These are phyloP conservation scores for Fraxinus pennsylvanica DNA, from an alignment of 257 asterid genomes.

Conservation along the genomic window DNA sequence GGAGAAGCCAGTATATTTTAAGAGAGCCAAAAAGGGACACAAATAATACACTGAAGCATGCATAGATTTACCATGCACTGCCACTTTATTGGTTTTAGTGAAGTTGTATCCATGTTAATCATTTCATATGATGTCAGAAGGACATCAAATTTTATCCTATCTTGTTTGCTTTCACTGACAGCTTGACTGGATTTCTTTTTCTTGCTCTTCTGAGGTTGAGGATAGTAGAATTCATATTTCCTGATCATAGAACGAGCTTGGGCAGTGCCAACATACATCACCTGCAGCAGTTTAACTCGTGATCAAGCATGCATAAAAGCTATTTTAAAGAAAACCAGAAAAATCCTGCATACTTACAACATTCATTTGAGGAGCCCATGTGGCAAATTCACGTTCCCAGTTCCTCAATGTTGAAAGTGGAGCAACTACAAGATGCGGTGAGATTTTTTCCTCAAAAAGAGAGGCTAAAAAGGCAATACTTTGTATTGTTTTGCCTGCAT, in stretches of 20 bases:
- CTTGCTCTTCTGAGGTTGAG: conserved; percentile 73
- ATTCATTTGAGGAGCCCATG: conserved; percentile 99
- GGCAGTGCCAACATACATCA: conserved; percentile 90
- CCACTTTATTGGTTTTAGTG: conserved; percentile 91
- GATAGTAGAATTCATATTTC: conserved; percentile 87
- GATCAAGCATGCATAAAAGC: conserved; percentile 25
- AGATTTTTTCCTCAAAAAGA: conserved; percentile 72
- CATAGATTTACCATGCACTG: conserved; percentile 79
- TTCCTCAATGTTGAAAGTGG: conserved; percentile 97
- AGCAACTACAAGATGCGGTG: conserved; percentile 93
- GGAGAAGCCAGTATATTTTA: conserved; percentile 27
- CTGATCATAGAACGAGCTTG: conserved; percentile 79
- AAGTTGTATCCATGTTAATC: conserved; percentile 80
- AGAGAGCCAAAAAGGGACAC: conserved; percentile 9
- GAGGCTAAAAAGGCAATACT: conserved; percentile 98
- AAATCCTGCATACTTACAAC: conserved; percentile 65
- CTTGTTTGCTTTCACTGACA: conserved; percentile 75
- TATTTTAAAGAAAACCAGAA: conserved; percentile 13
- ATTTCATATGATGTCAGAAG: conserved; percentile 96
- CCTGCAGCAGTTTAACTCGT: conserved; percentile 53
- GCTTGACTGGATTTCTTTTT: conserved; percentile 75
- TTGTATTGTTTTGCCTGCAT: conserved; percentile 97
- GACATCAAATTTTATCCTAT: conserved; percentile 94
- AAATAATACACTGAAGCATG: background rate
- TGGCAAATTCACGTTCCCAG: conserved; percentile 99